Base-by-base conservation (phyloP, 768 basidiomycete species). In the Rhodosporidiobolus odoratus region DNA sequence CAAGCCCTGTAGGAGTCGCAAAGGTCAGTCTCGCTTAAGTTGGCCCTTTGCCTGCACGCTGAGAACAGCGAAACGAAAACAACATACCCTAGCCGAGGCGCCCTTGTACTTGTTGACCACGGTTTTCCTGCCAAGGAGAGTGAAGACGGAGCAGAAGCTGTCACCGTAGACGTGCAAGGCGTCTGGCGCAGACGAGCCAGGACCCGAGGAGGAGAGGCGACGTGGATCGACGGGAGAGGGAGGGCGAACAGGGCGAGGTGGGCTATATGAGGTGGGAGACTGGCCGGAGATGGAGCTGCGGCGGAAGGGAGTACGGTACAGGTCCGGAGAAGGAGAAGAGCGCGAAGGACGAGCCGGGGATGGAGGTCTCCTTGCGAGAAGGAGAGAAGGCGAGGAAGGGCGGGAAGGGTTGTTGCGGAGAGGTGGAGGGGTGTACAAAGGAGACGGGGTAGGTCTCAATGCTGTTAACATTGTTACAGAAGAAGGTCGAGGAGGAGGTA, bases 151-250 rank as follows among this genome's bases (percentile, higher is more conserved):
- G 2, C 19, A 37, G 59, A 67, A 70, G 16, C 40, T 45, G 38
- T 74, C 73, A 5, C 73, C 68, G 47, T 41, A 57, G 1, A 66
- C 64, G 5, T 72, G 53, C 5, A 62, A 17, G 2, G 35, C 16
- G 0, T 47, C 60, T 15, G 13, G 23, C 8, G 35, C 25, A 4
- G 30, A 25, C 13, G 32, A 16, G 30, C 47, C 19, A 12, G 30
- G 3, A 25, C 23, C 10, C 6, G 64, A 27, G 3, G 48, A 45
- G 10, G 65, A 58, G 16, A n/a, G 23, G 34, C 54, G 23, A 32
- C 27, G 3, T 47, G 41, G 4, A n/a, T 5, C 15, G 62, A 35
- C 6, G 41, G 48, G 56, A 13, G 65, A 32, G 15, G 38, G 45
- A 21, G 69, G 32, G 56, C 25, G 57, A 7, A 27, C 4, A 27